Percentiles rank a stretch among this genome's conserved stretches.
phyloP scores from a whole-genome alignment of 1,284 basidiomycete genomes.

The Mycosarcoma mackinlayi region DNA sequence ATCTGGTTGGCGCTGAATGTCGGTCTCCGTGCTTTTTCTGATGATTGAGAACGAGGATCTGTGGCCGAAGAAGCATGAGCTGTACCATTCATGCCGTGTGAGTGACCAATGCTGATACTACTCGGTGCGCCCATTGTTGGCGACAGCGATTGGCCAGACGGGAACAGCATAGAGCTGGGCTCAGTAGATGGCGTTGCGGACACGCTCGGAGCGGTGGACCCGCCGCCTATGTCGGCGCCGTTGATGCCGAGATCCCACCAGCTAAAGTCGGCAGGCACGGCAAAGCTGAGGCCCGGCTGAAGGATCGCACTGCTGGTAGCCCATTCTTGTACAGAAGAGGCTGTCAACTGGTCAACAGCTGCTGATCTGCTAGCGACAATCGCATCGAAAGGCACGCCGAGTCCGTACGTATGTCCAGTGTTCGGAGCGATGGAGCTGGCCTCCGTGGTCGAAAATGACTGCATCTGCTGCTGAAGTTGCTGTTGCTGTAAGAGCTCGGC shows the following conservation, averaged over 20 bases:
- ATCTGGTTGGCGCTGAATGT: constrained; percentile 23
- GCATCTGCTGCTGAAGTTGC: constrained; percentile 20
- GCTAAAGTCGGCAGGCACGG: constrained; percentile 64
- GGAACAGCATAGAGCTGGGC: constrained; percentile 9
- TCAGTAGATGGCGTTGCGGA: constrained; percentile 25
- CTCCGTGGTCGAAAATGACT: constrained; percentile 20
- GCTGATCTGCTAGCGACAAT: background rate
- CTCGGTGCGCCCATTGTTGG: background rate
- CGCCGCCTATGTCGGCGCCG: constrained; percentile 13
- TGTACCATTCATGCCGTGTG: background rate
- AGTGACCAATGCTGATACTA: background rate
- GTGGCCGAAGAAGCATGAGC: constrained; percentile 1
- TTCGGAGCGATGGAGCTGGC: constrained; percentile 1
- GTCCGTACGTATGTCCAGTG: background rate
- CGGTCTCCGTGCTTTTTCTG: constrained; percentile 7
- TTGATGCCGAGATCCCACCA: constrained; percentile 64
- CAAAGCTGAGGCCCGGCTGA: constrained; percentile 58
- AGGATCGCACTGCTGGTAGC: constrained; percentile 51
- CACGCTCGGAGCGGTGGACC: constrained; percentile 15
- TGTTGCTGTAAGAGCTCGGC: constrained; percentile 52
- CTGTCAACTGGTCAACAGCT: constrained; percentile 4
- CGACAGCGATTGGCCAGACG: background rate
- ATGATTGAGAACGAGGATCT: background rate
- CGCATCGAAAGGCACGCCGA: constrained; percentile 6
- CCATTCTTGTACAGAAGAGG: constrained; percentile 34